A percentile compares a stretch with the other conserved stretches of the same genome.
phyloP scores from a whole-genome alignment of 495 filamentous ascomycete species.

The Massariosphaeria phaeospora region DNA sequence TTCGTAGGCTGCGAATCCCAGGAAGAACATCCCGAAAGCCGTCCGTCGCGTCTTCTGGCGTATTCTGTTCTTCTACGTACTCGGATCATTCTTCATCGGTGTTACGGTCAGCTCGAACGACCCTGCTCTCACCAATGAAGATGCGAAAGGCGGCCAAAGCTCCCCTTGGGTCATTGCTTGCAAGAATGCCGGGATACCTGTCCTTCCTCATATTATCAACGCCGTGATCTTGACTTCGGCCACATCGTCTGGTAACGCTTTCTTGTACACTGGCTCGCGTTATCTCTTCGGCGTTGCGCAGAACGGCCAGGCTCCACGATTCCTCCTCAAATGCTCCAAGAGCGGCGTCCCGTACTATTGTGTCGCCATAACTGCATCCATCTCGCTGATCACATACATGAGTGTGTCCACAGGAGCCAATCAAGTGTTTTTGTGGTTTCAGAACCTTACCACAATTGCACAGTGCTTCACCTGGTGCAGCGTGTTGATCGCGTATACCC shows the following conservation, averaged over 20 bases:
- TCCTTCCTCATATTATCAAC: conserved; percentile 70
- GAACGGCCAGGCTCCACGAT: conserved; percentile 57
- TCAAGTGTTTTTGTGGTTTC: conserved; percentile 42
- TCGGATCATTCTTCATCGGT: conserved; percentile 54
- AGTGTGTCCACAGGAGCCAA: conserved; percentile 48
- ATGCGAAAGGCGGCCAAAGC: conserved; percentile 54
- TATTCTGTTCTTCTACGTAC: conserved; percentile 74
- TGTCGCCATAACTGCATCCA: conserved; percentile 50
- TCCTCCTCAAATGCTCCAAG: conserved; percentile 52
- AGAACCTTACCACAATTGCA: conserved; percentile 42
- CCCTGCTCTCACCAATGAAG: conserved; percentile 47
- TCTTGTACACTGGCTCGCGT: conserved; percentile 77
- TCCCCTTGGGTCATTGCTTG: conserved; percentile 64
- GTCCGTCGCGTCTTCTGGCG: conserved; percentile 80
- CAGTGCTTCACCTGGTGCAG: conserved; percentile 55
- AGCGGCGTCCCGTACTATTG: conserved; percentile 59
- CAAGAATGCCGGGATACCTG: conserved; percentile 57
- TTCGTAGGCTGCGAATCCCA: conserved; percentile 69
- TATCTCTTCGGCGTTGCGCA: conserved; percentile 65
- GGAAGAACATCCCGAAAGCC: conserved; percentile 70
- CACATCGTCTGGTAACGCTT: conserved; percentile 68
- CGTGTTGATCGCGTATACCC: conserved; percentile 48
- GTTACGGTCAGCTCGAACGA: conserved; percentile 53
- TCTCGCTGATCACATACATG: conserved; percentile 61
- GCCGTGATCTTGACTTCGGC: conserved; percentile 64